A percentile compares a stretch with the other conserved stretches of the same genome.
Evolutionary conservation across 176 grass and related monocot species (phyloP).

Genomic region (Zizania latifolia): DNA sequence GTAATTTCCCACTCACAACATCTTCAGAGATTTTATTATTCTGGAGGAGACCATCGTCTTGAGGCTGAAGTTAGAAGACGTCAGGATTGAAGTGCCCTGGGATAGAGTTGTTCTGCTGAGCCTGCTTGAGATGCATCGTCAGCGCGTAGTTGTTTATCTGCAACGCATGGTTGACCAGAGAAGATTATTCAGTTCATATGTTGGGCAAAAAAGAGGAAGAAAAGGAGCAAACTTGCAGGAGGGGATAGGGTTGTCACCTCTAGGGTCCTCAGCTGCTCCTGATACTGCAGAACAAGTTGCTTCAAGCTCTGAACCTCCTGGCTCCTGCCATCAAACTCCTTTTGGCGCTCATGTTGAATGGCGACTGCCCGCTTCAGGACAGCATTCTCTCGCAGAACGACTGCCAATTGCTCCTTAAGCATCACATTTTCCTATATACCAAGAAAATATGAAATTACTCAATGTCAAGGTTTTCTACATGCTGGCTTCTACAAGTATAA

Average conservation of each 20-base stretch:
- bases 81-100: conserved; percentile 67
- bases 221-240: neutral
- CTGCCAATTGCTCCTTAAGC: conserved; percentile 69
- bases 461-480: neutral
- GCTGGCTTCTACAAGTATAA: too few relatives aligned
- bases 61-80: conserved; percentile 39
- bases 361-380: conserved; percentile 73
- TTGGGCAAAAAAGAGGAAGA: neutral
- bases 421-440: conserved; percentile 62
- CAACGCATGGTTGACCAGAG: neutral
- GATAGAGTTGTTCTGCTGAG: conserved; percentile 72
- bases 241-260: conserved; percentile 40
- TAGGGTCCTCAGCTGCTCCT: conserved; percentile 71
- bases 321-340: conserved; percentile 47
- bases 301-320: conserved; percentile 71
- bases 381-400: conserved; percentile 52
- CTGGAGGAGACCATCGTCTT: neutral
- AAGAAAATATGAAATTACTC: neutral
- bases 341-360: conserved; percentile 86
- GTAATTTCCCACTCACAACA: neutral
- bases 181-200: neutral
- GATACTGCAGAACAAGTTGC: conserved; percentile 71
- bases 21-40: conserved; percentile 14
- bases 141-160: conserved; percentile 86
- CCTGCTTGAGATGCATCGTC: conserved; percentile 76